phyloP scores from a whole-genome alignment of 257 asterid species.

The Salvia rosmarinus region DNA sequence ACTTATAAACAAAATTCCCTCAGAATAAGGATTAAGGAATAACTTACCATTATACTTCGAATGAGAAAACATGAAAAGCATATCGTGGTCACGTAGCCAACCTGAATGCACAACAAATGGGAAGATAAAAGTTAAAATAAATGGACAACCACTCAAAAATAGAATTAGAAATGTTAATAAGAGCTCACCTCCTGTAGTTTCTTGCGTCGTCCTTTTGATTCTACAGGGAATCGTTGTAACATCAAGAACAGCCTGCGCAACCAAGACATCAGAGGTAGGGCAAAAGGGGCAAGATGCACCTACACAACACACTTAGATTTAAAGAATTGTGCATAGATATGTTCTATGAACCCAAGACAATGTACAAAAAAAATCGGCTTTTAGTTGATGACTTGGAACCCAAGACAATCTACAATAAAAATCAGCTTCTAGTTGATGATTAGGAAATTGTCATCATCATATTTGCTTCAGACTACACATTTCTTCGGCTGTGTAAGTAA shows the following conservation, averaged over 20 bases:
- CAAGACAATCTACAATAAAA: not conserved
- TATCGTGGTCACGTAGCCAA: conserved; percentile 96
- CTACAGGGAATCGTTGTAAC: conserved; percentile 94
- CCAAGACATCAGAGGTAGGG: conserved; percentile 29
- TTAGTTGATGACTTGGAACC: not conserved
- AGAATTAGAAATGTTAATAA: not conserved
- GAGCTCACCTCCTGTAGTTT: conserved; percentile 86
- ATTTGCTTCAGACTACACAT: not conserved
- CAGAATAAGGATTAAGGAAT: conserved; percentile 5
- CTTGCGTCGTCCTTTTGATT: conserved; percentile 97
- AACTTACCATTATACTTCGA: conserved; percentile 90
- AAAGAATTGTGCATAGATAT: not conserved
- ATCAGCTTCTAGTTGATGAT: not conserved
- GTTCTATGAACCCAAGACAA: not conserved
- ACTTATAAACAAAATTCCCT: not conserved
- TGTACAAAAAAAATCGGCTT: not conserved
- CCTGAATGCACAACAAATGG: conserved; percentile 53
- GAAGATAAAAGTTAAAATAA: conserved; percentile 3
- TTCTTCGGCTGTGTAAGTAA: not conserved
- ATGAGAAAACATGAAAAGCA: conserved; percentile 89
- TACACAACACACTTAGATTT: not conserved
- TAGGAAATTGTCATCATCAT: not conserved
- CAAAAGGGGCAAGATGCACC: not conserved
- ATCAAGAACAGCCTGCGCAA: conserved; percentile 78
- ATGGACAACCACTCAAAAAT: conserved; percentile 2